Evolutionary conservation across 257 asterid species (phyloP).

Genomic region (Echites panduratus): DNA sequence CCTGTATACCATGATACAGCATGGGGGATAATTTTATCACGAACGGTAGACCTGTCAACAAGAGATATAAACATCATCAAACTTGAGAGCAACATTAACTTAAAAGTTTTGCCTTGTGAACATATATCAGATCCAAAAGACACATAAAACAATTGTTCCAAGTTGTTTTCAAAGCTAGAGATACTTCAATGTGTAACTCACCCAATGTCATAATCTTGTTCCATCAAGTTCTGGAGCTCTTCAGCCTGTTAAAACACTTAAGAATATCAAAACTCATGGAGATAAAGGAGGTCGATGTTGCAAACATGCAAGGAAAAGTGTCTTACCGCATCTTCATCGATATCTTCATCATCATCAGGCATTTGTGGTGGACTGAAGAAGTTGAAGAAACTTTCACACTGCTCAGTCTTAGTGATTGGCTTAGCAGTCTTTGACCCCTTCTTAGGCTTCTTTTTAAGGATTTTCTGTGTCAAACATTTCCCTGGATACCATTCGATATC

Average conservation of each 20-base stretch:
- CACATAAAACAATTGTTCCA: background rate
- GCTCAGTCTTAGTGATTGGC: slow-evolving; percentile 70
- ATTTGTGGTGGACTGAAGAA: slow-evolving; percentile 90
- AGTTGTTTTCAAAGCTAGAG: background rate
- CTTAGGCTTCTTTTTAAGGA: slow-evolving; percentile 80
- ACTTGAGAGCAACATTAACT: no score
- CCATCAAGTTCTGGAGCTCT: slow-evolving; percentile 75
- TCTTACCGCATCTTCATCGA: slow-evolving; percentile 83
- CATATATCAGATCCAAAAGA: background rate
- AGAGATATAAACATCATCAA: background rate
- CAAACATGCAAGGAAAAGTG: slow-evolving; percentile 3
- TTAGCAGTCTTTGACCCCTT: slow-evolving; percentile 73
- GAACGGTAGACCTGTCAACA: slow-evolving; percentile 59
- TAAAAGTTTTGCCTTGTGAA: background rate
- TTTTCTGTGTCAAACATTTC: slow-evolving; percentile 68
- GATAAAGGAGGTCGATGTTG: background rate
- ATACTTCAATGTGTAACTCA: slow-evolving; percentile 18
- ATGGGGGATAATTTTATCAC: slow-evolving; percentile 84
- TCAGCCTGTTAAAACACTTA: slow-evolving; percentile 47
- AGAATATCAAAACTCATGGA: background rate
- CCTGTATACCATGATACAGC: slow-evolving; percentile 97
- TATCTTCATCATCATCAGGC: slow-evolving; percentile 72
- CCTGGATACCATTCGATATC: slow-evolving; percentile 82
- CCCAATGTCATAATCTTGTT: slow-evolving; percentile 90
- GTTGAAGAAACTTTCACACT: slow-evolving; percentile 85